A percentile compares a stretch with the other conserved stretches of the same genome.
Evolutionary conservation across 306 rosid genomes (phyloP).

Genomic region (Prunus armeniaca): DNA sequence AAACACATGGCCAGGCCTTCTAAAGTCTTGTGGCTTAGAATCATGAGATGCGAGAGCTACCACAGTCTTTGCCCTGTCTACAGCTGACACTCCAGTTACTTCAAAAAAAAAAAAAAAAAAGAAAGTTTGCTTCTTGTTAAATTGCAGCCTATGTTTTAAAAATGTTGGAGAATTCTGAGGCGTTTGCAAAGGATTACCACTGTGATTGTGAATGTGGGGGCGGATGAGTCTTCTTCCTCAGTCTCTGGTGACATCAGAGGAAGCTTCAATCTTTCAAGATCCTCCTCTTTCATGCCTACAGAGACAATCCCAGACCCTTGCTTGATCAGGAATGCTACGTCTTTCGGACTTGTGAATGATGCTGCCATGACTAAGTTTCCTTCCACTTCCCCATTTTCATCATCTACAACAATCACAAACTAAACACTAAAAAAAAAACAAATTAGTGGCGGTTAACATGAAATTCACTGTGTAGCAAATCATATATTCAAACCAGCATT

Average conservation of each 20-base stretch:
- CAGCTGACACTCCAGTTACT: conserved; percentile 81
- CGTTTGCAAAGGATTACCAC: conserved; percentile 45
- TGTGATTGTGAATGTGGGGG: conserved; percentile 82
- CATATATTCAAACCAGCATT: too few relatives aligned
- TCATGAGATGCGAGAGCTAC: conserved; percentile 49
- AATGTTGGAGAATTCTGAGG: neutral
- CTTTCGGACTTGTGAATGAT: conserved; percentile 43
- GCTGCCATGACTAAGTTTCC: conserved; percentile 83
- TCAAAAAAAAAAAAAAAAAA: too few relatives aligned
- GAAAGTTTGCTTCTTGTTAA: too few relatives aligned
- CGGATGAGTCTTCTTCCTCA: conserved; percentile 68
- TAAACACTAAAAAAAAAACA: neutral
- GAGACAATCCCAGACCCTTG: conserved; percentile 86
- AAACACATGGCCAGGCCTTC: conserved; percentile 85
- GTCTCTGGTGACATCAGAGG: conserved; percentile 76
- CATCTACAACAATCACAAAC: conserved; percentile 90
- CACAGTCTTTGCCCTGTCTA: conserved; percentile 77
- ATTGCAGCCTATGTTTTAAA: too few relatives aligned
- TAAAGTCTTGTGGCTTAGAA: conserved; percentile 62
- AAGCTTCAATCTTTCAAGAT: conserved; percentile 72
- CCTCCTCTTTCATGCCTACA: conserved; percentile 76
- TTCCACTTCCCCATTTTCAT: conserved; percentile 61
- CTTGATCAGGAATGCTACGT: conserved; percentile 63
- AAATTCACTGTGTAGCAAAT: neutral
- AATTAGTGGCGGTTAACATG: conserved; percentile 10